Evolutionary conservation across 768 basidiomycete genomes (phyloP), one percentile per base, ranked within the genome.

Genomic region (Macrolepiota fuliginosa): DNA sequence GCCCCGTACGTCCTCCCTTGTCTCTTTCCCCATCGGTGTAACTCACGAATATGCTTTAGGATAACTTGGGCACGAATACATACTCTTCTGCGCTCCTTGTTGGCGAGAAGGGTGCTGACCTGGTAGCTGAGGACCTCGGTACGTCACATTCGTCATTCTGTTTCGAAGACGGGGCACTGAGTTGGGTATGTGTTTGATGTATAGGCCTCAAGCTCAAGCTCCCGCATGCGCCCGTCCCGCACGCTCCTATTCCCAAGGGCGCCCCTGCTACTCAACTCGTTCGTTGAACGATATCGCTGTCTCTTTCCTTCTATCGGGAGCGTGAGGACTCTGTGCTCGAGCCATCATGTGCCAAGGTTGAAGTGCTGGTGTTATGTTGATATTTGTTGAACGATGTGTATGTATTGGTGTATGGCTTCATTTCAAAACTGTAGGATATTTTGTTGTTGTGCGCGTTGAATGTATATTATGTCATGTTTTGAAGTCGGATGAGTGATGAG

Each of bases 11-110:
- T 73, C 24, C 37, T 19, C 15, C 2, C 52, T 11, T 37, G 13
- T 32, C 19, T 50, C 12, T 25, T 24, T 58, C 29, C n/a, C n/a
- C 29, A 25, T 32, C 1, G 29, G 12, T 12, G 19, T 17, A 13
- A 54, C 35, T 59, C 42, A 61, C 15, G 10, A 17, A 35, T 22
- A n/a, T n/a, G n/a, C 42, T 57, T n/a, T 58, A 86, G 84, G 87
- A 87, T 66, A 89, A 89, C 72, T 72, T 88, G 65, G 87, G 86
- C 62, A 88, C 87, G 46, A 88, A 88, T 77, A 89, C 87, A 4
- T 88, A 89, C 75, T 88, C 86, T 35, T 86, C 86, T 59, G 88
- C 88, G 15, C 72, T 90, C 64, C 70, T 88, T 35, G 84, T 88
- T 40, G 87, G 88, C 32, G 87, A 89, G 78, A 89, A 89, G 74